Evolutionary conservation across 108 stramenopile species (phyloP).

Genomic region (Pseudonitzschia multistriata): DNA sequence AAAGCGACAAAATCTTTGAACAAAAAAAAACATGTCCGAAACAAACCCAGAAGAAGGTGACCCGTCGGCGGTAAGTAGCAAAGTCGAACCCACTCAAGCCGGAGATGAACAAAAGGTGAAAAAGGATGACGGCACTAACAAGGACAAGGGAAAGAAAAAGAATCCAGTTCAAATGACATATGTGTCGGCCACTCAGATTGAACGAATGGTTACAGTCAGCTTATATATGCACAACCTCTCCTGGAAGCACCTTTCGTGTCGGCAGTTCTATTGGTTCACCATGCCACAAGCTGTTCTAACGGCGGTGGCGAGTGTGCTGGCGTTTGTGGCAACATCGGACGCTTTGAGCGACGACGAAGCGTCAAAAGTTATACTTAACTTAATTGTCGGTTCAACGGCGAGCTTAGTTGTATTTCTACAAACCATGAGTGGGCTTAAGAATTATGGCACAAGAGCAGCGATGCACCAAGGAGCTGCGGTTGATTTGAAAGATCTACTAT

Average conservation of each 20-base stretch:
- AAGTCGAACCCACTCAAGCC: no score
- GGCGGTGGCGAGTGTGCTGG: neutral
- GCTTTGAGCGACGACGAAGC: neutral
- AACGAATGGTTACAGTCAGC: neutral
- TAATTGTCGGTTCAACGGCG: neutral
- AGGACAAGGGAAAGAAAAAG: neutral
- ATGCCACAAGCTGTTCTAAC: slow-evolving; percentile 5
- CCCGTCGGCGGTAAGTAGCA: no score
- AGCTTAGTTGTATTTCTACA: neutral
- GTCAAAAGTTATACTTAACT: neutral
- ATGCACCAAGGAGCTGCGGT: neutral
- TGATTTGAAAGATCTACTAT: slow-evolving; percentile 1
- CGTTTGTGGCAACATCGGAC: slow-evolving; percentile 3
- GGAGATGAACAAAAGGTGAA: neutral
- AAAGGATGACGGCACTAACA: no score
- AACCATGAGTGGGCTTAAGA: neutral
- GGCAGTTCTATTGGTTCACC: neutral
- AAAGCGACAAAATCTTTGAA: no score
- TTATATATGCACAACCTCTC: neutral
- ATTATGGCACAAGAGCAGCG: neutral
- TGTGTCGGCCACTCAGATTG: neutral
- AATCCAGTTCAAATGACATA: neutral
- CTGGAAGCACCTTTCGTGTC: neutral
- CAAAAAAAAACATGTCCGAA: no score
- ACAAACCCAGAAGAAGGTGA: no score